phyloP scores from a whole-genome alignment of 257 asterid species.

The Rauvolfia tetraphylla region DNA sequence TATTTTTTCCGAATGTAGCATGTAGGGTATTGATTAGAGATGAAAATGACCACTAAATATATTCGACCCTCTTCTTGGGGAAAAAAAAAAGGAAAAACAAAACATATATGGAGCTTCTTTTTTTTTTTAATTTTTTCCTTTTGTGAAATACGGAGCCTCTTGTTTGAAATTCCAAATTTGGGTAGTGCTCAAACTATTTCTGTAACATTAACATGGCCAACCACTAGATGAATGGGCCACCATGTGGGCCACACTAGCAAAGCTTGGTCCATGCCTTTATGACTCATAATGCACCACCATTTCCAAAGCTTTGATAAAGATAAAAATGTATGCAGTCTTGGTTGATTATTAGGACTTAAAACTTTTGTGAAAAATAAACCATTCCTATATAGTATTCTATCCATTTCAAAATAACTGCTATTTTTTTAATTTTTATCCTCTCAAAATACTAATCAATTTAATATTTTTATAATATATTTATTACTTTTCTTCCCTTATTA shows the following conservation, averaged over 20 bases:
- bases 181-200: background rate
- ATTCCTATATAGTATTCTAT: too few species aligned
- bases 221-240: background rate
- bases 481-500: too few species aligned
- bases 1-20: too few species aligned
- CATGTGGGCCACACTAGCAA: background rate
- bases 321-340: slow-evolving; percentile 2
- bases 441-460: too few species aligned
- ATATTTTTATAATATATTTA: too few species aligned
- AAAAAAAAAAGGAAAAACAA: too few species aligned
- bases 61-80: background rate
- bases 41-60: background rate
- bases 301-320: slow-evolving; percentile 20
- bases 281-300: slow-evolving; percentile 30
- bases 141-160: too few species aligned
- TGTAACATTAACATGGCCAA: background rate
- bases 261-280: slow-evolving; percentile 10
- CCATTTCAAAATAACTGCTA: too few species aligned
- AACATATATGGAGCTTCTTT: too few species aligned
- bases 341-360: background rate
- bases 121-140: too few species aligned
- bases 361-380: too few species aligned
- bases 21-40: background rate
- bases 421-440: too few species aligned
- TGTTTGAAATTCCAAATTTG: background rate